These are phyloP conservation scores for Aechmea fasciata DNA, from an alignment of 176 grass and related monocot species.

Conservation along the genomic window DNA sequence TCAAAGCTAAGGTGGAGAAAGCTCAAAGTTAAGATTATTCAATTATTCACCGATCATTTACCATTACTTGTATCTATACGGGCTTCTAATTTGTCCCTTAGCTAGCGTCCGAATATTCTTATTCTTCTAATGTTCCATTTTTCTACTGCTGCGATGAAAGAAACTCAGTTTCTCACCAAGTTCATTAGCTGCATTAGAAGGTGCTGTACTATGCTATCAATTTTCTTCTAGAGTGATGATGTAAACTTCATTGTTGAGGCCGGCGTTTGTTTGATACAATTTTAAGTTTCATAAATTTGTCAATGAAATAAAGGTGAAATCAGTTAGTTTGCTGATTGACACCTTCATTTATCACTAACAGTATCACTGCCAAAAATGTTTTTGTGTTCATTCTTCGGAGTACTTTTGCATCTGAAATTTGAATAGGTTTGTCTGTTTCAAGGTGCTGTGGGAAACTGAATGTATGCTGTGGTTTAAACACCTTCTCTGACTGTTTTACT, in stretches of 20 bases:
- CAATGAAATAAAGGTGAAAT: too few species aligned
- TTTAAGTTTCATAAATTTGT: too few species aligned
- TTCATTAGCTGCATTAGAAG: not conserved
- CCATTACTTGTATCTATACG: not conserved
- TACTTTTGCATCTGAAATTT: too few species aligned
- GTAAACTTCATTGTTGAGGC: not conserved
- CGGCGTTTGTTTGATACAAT: too few species aligned
- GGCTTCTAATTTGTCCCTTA: not conserved
- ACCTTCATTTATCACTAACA: too few species aligned
- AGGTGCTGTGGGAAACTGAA: too few species aligned
- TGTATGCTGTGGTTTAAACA: too few species aligned
- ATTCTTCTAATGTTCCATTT: not conserved
- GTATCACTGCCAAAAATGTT: too few species aligned
- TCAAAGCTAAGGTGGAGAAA: constrained; percentile 93
- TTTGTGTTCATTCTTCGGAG: too few species aligned
- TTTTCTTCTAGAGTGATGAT: not conserved
- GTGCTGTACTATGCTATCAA: not conserved
- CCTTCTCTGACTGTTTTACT: too few species aligned
- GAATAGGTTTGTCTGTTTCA: too few species aligned
- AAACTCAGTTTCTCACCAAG: not conserved
- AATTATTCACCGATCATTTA: constrained; percentile 3
- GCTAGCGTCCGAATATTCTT: not conserved
- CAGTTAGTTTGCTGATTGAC: too few species aligned
- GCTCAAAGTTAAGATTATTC: constrained; percentile 41
- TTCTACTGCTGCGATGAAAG: not conserved